phyloP scores from a whole-genome alignment of 108 stramenopile species.

The Hondaea fermentalgiana region DNA sequence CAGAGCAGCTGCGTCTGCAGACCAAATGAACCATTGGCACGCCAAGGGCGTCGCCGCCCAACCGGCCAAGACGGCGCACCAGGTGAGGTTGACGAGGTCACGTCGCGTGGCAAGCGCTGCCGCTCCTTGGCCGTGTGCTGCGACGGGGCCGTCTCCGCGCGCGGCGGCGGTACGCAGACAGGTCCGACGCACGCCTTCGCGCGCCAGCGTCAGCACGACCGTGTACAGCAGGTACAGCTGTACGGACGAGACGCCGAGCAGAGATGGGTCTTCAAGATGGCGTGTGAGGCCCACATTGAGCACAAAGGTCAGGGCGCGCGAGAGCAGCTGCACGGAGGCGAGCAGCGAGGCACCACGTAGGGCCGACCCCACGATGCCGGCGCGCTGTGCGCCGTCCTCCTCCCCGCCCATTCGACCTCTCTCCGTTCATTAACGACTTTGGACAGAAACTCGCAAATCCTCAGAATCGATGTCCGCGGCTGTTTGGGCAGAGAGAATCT shows the following conservation, averaged over 20 bases:
- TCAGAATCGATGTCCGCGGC: not conserved
- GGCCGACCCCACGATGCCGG: not conserved
- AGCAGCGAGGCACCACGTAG: not conserved
- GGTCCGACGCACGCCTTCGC: not conserved
- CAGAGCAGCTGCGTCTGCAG: not conserved
- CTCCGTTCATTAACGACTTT: too few species aligned
- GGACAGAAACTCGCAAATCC: not conserved
- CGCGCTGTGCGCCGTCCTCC: not conserved
- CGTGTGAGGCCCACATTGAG: not conserved
- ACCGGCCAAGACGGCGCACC: not conserved
- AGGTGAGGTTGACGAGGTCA: not conserved
- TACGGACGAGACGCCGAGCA: not conserved
- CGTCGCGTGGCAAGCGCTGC: not conserved
- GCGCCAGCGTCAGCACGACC: slow-evolving; percentile 1
- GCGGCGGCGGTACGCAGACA: not conserved
- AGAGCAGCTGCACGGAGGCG: not conserved
- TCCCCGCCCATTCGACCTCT: not conserved
- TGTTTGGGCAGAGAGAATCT: not conserved
- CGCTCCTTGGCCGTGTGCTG: not conserved
- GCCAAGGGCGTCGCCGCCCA: not conserved
- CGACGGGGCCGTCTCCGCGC: not conserved
- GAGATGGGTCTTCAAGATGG: not conserved
- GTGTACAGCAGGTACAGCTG: not conserved
- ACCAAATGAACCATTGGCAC: not conserved
- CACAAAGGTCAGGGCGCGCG: not conserved